phyloP scores from a whole-genome alignment of 805 yeast genomes.

The Ogataea glucozyma region DNA sequence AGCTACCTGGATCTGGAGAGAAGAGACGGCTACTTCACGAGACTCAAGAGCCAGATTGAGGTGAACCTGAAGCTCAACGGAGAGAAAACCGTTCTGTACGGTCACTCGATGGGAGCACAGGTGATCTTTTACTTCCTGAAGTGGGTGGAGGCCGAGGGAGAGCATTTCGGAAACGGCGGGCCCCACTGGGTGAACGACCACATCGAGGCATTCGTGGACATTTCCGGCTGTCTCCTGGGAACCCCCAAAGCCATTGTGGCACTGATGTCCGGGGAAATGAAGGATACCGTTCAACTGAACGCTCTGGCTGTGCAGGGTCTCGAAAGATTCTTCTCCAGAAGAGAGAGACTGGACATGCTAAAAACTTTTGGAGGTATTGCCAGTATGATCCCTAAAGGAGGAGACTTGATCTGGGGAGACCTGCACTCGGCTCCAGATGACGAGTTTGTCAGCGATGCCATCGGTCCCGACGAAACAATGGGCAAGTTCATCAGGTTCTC shows the following conservation, averaged over 20 bases:
- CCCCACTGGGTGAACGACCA: conserved; percentile 81
- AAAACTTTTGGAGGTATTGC: conserved; percentile 93
- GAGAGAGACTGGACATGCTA: conserved; percentile 83
- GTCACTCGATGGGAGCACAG: conserved; percentile 98
- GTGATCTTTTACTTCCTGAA: conserved; percentile 84
- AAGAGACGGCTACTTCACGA: conserved; percentile 83
- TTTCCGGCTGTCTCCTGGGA: conserved; percentile 88
- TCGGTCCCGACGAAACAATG: conserved; percentile 40
- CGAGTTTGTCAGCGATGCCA: conserved; percentile 26
- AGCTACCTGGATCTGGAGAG: conserved; percentile 85
- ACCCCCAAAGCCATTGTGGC: conserved; percentile 95
- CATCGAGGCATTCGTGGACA: conserved; percentile 78
- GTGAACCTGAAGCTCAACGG: conserved; percentile 47
- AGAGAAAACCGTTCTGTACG: conserved; percentile 74
- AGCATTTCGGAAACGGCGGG: conserved; percentile 88
- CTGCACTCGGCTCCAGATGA: conserved; percentile 72
- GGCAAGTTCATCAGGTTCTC: conserved; percentile 76
- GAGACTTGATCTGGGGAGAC: conserved; percentile 86
- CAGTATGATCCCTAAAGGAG: conserved; percentile 96
- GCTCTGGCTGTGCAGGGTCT: conserved; percentile 91
- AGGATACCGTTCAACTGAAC: conserved; percentile 92
- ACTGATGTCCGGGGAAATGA: conserved; percentile 95
- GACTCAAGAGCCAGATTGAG: conserved; percentile 75
- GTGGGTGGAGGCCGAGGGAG: conserved; percentile 94
- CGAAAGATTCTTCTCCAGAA: conserved; percentile 88